phyloP scores from a whole-genome alignment of 78 protist genomes.

The Monosiga brevicollis region DNA sequence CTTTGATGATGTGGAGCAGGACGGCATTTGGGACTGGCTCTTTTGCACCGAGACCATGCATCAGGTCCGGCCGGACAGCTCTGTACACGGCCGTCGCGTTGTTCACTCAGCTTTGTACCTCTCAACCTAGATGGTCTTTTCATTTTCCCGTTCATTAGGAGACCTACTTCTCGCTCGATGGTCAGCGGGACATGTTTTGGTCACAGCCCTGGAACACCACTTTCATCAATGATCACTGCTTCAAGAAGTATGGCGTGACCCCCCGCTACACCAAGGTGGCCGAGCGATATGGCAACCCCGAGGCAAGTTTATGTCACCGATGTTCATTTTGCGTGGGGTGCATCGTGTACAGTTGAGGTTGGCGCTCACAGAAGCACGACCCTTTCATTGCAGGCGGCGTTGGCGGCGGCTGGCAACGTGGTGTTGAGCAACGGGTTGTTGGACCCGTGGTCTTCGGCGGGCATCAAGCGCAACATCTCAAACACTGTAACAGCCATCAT shows the following conservation, averaged over 20 bases:
- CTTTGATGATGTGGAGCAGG: not conserved
- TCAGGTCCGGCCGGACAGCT: too few species aligned
- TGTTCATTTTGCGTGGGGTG: too few species aligned
- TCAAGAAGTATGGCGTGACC: not conserved
- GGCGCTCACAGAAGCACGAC: too few species aligned
- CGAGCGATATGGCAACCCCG: not conserved
- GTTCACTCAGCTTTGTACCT: too few species aligned
- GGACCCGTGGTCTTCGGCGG: slow-evolving; percentile 48
- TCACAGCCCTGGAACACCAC: not conserved
- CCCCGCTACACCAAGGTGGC: slow-evolving; percentile 5
- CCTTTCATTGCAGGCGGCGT: not conserved
- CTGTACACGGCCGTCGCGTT: too few species aligned
- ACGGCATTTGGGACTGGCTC: not conserved
- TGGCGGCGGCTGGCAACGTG: slow-evolving; percentile 11
- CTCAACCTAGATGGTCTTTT: too few species aligned
- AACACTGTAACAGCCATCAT: not conserved
- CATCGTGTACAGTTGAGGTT: too few species aligned
- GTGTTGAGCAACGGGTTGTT: slow-evolving; percentile 31
- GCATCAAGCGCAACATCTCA: not conserved
- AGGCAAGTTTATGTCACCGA: too few species aligned
- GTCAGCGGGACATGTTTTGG: slow-evolving; percentile 10
- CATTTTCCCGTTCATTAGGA: too few species aligned
- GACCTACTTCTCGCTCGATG: not conserved
- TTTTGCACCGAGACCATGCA: not conserved
- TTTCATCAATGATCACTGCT: not conserved